These are phyloP conservation scores for Bertia moriformis DNA, from an alignment of 2,329 filamentous ascomycete genomes.

Conservation along the genomic window DNA sequence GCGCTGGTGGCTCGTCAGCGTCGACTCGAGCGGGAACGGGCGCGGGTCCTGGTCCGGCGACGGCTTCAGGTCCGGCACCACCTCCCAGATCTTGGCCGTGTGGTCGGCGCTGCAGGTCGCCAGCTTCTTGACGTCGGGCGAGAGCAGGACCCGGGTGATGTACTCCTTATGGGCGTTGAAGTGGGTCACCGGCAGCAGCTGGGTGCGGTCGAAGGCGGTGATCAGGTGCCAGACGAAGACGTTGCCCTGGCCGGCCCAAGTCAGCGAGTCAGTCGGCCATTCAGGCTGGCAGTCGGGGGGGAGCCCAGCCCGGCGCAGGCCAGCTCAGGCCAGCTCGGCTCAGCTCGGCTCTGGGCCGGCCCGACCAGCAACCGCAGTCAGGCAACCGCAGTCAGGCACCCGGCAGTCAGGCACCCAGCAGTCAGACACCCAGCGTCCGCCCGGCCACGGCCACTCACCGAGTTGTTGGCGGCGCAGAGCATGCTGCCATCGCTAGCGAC, in stretches of 20 bases:
- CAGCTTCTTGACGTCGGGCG: conserved; percentile 60
- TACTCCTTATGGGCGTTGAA: conserved; percentile 62
- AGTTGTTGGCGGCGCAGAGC: conserved; percentile 84
- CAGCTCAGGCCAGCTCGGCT: too few relatives aligned
- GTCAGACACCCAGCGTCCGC: too few relatives aligned
- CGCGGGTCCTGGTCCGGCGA: conserved; percentile 25
- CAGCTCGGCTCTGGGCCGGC: too few relatives aligned
- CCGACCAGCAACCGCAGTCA: too few relatives aligned
- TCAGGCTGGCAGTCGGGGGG: not conserved
- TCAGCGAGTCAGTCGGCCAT: not conserved
- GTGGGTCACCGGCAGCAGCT: conserved; percentile 55
- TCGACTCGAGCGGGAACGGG: conserved; percentile 70
- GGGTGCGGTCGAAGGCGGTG: conserved; percentile 41
- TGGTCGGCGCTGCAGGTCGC: conserved; percentile 65
- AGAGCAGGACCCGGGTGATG: conserved; percentile 60
- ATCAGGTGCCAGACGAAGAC: conserved; percentile 53
- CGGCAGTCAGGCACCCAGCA: not conserved
- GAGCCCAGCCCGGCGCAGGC: too few relatives aligned
- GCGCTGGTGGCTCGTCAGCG: conserved; percentile 75
- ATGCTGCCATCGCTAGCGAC: conserved; percentile 88
- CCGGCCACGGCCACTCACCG: too few relatives aligned
- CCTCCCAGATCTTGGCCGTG: conserved; percentile 90
- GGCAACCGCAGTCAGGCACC: not conserved
- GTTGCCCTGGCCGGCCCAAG: conserved; percentile 56
- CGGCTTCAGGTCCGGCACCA: conserved; percentile 44